Base-by-base conservation (phyloP, 2,329 filamentous ascomycete species). In the Pseudomassariella vexata region DNA sequence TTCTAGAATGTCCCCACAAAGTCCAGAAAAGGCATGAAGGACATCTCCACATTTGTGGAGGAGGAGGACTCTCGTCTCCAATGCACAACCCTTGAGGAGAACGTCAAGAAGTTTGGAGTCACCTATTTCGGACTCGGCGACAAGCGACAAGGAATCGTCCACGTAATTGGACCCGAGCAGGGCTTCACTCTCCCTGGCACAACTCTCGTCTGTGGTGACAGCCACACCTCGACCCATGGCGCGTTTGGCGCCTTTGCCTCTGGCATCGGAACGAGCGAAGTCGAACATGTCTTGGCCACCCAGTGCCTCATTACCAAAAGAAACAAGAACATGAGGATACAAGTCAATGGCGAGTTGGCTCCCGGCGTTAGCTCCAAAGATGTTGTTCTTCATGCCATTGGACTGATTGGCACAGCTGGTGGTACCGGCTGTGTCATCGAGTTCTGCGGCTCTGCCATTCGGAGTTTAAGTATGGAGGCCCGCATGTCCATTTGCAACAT, bases 401-500 rank as follows among this genome's bases (percentile, higher is more conserved):
- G 92, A 52, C 66, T 82, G 50, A 95, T 96, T 47, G 92, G 92
- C 50, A 96, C 92, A 16, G 92, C 92, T 40, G 92, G 90, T 58
- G 92, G 92, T 48, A 96, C 83, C 35, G 89, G 90, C 40, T 82
- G 84, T 32, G 92, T 96, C 44, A 95, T 98, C 50, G 92, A 98
- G 67, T 98, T 90, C 68, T 95, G 88, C 55, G 92, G 92, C 38
- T 95, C 89, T 31, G 86, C 92, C 40, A 95, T 98, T 56, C 80
- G 87, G 47, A 66, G 64, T 40, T 70, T 96, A 49, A 94, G 86
- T 62, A 95, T 98, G 77, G 92, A 96, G 63, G 92, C 90, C 25
- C 80, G 92, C 47, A 96, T 98, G 92, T 95, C 89, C 42, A 94
- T 98, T 58, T 96, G 92, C 70, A 98, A 98, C 69, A 96, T 96